These are phyloP conservation scores for Botryosphaeria dothidea DNA, from an alignment of 2,329 filamentous ascomycete species.

Conservation along the genomic window DNA sequence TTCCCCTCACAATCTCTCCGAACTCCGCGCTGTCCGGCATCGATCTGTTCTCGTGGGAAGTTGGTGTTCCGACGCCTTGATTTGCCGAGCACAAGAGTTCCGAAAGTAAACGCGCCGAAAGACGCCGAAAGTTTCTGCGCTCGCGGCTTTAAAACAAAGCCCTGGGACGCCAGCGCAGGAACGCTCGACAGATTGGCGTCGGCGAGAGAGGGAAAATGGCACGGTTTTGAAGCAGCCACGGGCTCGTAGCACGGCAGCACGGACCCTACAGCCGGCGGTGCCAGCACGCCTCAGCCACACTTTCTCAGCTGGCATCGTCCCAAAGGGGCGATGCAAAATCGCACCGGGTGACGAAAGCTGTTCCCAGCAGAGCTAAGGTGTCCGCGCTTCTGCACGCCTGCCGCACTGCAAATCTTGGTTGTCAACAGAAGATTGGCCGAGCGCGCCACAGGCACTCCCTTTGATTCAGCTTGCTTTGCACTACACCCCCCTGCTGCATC, in stretches of 20 bases:
- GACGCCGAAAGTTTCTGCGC: background rate
- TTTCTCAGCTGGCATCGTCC: background rate
- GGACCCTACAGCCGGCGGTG: background rate
- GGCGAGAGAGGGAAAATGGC: background rate
- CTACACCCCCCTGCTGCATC: background rate
- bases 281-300: background rate
- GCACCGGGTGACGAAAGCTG: background rate
- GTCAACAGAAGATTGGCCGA: constrained; percentile 1
- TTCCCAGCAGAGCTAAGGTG: background rate
- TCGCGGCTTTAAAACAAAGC: background rate
- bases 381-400: background rate
- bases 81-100: background rate
- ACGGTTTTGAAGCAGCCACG: background rate
- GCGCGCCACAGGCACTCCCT: background rate
- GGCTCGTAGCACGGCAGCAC: background rate
- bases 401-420: background rate
- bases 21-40: background rate
- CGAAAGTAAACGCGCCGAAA: constrained; percentile 6
- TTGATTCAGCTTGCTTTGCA: constrained; percentile 2
- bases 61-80: background rate
- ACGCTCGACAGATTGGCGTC: background rate
- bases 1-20: background rate
- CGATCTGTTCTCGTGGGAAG: background rate
- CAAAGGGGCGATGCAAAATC: background rate
- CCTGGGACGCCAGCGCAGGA: background rate